phyloP scores from a whole-genome alignment of 192 early-diverging fungal genomes.

The Umbelopsis sp. region DNA sequence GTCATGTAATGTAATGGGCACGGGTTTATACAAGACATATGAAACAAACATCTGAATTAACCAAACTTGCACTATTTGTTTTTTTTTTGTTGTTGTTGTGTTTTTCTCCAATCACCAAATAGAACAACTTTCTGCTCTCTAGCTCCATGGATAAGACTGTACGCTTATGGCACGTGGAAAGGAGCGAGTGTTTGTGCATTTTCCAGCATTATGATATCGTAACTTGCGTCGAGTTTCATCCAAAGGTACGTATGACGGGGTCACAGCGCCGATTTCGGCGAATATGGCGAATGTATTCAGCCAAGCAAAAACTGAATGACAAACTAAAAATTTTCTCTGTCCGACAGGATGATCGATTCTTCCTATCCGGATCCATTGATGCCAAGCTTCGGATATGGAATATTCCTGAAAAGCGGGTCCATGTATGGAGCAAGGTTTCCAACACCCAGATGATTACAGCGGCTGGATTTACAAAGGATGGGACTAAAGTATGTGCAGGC shows the following conservation, averaged over 20 bases:
- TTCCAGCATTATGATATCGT: slow-evolving; percentile 81
- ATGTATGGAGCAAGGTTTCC: slow-evolving; percentile 70
- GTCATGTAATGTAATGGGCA: neutral
- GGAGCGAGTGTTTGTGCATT: slow-evolving; percentile 72
- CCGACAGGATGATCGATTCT: slow-evolving; percentile 33
- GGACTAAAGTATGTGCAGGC: slow-evolving; percentile 67
- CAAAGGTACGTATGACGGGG: slow-evolving; percentile 36
- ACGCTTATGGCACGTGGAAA: slow-evolving; percentile 76
- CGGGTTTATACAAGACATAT: neutral
- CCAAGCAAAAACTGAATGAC: neutral
- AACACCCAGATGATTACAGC: slow-evolving; percentile 76
- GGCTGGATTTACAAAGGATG: slow-evolving; percentile 69
- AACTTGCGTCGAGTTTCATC: slow-evolving; percentile 78
- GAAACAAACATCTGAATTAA: neutral
- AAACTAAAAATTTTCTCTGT: neutral
- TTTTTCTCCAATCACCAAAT: slow-evolving; percentile 37
- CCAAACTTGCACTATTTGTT: neutral
- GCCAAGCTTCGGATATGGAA: slow-evolving; percentile 78
- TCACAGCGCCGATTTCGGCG: neutral
- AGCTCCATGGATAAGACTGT: slow-evolving; percentile 84
- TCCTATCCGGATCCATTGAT: slow-evolving; percentile 74
- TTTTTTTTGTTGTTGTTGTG: no score
- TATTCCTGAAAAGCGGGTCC: slow-evolving; percentile 69
- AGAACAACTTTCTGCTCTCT: slow-evolving; percentile 76
- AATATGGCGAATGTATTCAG: neutral